Base-by-base conservation (phyloP, 495 filamentous ascomycete species). In the Clavariopsis aquatica region DNA sequence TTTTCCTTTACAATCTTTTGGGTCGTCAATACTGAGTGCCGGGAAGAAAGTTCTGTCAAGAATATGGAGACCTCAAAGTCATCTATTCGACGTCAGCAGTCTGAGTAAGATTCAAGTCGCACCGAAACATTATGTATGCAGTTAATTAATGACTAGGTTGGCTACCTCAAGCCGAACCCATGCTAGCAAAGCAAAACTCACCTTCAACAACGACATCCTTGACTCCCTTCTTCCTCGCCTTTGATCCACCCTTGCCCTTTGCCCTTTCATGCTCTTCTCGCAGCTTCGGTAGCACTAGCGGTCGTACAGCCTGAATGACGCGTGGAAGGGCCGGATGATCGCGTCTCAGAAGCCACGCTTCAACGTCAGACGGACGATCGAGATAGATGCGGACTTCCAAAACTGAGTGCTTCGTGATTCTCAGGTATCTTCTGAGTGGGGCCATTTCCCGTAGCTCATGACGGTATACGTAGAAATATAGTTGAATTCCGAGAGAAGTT, bases 1-100 rank as follows among this genome's bases (percentile, higher is more conserved):
- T 81, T 82, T 52, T 85, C 69, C 72, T 84, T 67, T 83, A 91
- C 79, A 73, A 79, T 71, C 76, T 96, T 98, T 57, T 87, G 83
- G 71, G 93, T 93, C 64, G 88, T 88, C 55, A 98, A 82, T 10
- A 98, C 81, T 17, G 90, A 87, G 79, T 98, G 93, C 28, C 92
- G 85, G n/a, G 90, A 91, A 23, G 86, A 87, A 7, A 87, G 87
- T 75, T 96, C 89, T 34, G 89, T 95, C 68, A 98, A 83, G 77
- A 97, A 98, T 64, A 98, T 86, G 19, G 90, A 88, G 41, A 96
- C 90, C 72, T 97, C 92, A 71, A 97, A 98, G 53, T 95, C 93
- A 78, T 96, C 94, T 95, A 73, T 58, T 9, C 26, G 19, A 15
- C 41, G 31, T 69, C 61, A 64, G 61, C 61, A 73, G 51, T 69